Percentiles rank a stretch among this genome's conserved stretches.
Evolutionary conservation across 73 alveolate species (phyloP).

Genomic region (Paramecium octaurelia): DNA sequence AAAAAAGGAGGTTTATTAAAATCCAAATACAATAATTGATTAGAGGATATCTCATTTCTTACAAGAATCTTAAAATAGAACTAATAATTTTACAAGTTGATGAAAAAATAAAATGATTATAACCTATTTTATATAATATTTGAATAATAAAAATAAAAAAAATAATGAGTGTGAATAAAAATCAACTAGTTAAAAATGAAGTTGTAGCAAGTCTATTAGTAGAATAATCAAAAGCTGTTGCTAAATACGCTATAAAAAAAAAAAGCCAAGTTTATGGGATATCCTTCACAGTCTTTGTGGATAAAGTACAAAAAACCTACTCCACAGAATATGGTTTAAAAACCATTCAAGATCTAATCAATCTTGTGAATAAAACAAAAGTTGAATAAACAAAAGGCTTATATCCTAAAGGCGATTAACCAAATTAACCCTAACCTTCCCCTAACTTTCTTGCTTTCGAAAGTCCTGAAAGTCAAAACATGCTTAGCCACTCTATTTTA

Average conservation of each 20-base stretch:
- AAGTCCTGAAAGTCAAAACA: neutral
- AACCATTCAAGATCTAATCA: neutral
- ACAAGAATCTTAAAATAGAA: neutral
- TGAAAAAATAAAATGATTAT: neutral
- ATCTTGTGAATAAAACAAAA: neutral
- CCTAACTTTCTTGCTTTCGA: neutral
- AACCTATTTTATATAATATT: neutral
- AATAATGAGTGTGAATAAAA: neutral
- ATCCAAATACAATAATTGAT: neutral
- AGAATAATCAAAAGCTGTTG: neutral
- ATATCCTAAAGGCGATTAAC: too few species aligned
- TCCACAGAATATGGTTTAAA: neutral
- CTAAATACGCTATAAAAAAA: neutral
- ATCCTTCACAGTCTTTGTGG: neutral
- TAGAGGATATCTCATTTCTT: neutral
- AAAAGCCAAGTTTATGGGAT: neutral
- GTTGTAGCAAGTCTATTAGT: neutral
- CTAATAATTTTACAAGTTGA: neutral
- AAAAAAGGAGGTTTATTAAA: neutral
- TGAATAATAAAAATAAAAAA: neutral
- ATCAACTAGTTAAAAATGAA: neutral
- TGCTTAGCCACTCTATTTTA: neutral
- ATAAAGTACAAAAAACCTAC: neutral
- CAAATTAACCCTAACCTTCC: too few species aligned
- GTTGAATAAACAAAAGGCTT: neutral